Base-by-base conservation (phyloP, 352 stramenopile genomes). In the Plasmopara halstedii region DNA sequence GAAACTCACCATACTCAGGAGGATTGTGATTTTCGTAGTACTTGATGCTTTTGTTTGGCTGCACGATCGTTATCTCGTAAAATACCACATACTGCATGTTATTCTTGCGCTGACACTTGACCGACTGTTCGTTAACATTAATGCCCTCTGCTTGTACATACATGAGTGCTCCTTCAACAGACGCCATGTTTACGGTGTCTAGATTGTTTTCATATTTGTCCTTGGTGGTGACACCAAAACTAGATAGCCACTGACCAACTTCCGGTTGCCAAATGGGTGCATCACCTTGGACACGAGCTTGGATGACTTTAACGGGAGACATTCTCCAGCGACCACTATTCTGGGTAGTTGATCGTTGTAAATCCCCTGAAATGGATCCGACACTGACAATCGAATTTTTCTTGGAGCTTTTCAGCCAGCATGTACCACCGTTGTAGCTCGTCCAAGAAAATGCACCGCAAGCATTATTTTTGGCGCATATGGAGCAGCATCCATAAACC, bases 141-240 rank as follows among this genome's bases (percentile, higher is more conserved):
- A 92, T 92, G 23, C 77, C 67, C 47, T 92, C 80, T 5, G 77
- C 73, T 56, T 88, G 77, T 0, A 89, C 75, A 46, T 84, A 92
- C 73, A 82, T 87, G 38, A 92, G 61, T 17, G 77, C 67, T 6
- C 80, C 80, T 46, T 92, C 80, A 2, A 92, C 73, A 3, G 50
- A 77, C 15, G 81, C 81, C 2, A 62, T 84, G 56, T 92, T 92
- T 41, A 88, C 71, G 5, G 73, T 79, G 48, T 92, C 81, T 2
- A 89, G 54, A 9, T 62, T 60, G 4, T 50, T 68, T 7, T 49
- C 56, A 50, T 77, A 86, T 22, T 57, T 19, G 9, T 26, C 13
- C 2, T 31, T 38, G n/a, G 31, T 43, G 4, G 49, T 55, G 2
- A n/a, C 15, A 3, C 23, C 27, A 32, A 57, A 69, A 11, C 42